Evolutionary conservation across 2,329 filamentous ascomycete genomes (phyloP), one percentile per base, ranked within the genome.

Genomic region (Pseudogymnoascus sp.): DNA sequence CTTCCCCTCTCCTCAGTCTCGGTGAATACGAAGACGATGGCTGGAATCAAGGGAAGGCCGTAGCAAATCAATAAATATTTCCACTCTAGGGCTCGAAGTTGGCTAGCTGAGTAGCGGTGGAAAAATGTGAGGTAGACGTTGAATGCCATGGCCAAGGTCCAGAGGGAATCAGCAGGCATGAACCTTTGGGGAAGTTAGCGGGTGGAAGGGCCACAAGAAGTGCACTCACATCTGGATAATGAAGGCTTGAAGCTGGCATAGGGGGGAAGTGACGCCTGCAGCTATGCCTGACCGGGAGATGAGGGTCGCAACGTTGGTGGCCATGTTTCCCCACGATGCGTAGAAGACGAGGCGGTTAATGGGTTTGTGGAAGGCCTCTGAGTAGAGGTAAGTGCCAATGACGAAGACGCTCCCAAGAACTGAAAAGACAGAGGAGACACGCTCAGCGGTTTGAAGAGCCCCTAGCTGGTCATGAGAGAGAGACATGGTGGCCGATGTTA

Each of bases 151-250:
- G 80, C 80, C 63, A 84, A 78, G 2, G 80, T 80, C 82, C 79
- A 85, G 29, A 82, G 66, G 2, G 79, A 77, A 72, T 83, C 81
- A 14, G 78, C 78, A 16, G 78, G 78, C 75, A 82, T 79, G 68
- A 83, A 84, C 80, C 77, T 81, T 67, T 61, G 69, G 62, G 63
- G 60, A 16, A 31, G 31, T 45, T n/a, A 61, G 60, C 41, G 33
- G 5, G 31, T 6, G 7, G 4, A 19, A 6, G 14, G 11, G 14
- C 7, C 8, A 21, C 43, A 29, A 31, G 37, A 29, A 29, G 16
- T 8, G 23, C 45, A 72, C 85, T 68, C 74, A 91, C 91, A 90
- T 90, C 72, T 95, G 90, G 64, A 95, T 88, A n/a, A 95, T 74
- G 66, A 92, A 89, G 0, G 78, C 89, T 70, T 96, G 91, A 29